Percentiles rank a stretch among this genome's conserved stretches.
Conservation (phyloP, 2,329 filamentous ascomycete species). For the Dactylellina haptotyla region DNA sequence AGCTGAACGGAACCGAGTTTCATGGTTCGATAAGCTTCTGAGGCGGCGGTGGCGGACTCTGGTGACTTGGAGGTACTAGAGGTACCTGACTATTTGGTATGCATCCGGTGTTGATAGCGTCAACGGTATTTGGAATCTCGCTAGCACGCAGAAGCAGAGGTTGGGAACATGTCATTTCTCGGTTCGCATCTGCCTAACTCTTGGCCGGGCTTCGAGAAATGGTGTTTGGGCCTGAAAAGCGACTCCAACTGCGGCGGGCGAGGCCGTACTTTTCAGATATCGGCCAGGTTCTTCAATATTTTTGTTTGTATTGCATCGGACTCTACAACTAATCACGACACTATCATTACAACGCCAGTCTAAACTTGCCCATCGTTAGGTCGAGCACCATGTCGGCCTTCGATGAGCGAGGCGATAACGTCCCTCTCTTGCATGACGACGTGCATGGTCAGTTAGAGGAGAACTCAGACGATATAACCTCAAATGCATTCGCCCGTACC, state of each 20-base stretch:
- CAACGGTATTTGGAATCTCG: conserved; percentile 5
- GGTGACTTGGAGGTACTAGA: not conserved
- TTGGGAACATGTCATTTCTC: not conserved
- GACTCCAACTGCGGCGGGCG: not conserved
- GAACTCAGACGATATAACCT: not conserved
- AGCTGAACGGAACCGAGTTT: not conserved
- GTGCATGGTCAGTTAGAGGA: conserved; percentile 1
- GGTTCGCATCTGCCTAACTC: conserved; percentile 3
- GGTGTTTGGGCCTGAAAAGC: not conserved
- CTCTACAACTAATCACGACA: not conserved
- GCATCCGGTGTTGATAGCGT: not conserved
- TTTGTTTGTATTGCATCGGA: not conserved
- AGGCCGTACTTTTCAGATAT: no score
- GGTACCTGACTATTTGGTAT: not conserved
- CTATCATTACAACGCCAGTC: not conserved
- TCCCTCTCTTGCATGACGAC: conserved; percentile 29
- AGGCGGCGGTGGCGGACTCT: not conserved
- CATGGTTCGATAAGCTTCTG: not conserved
- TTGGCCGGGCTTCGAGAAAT: not conserved
- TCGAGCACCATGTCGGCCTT: conserved; percentile 23
- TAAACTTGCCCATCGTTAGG: not conserved
- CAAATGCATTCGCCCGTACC: not conserved
- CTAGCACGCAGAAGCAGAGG: not conserved
- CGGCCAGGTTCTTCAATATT: no score
- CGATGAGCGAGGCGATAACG: conserved; percentile 19